Conservation (phyloP, 306 rosid genomes). For the Inga laurina region DNA sequence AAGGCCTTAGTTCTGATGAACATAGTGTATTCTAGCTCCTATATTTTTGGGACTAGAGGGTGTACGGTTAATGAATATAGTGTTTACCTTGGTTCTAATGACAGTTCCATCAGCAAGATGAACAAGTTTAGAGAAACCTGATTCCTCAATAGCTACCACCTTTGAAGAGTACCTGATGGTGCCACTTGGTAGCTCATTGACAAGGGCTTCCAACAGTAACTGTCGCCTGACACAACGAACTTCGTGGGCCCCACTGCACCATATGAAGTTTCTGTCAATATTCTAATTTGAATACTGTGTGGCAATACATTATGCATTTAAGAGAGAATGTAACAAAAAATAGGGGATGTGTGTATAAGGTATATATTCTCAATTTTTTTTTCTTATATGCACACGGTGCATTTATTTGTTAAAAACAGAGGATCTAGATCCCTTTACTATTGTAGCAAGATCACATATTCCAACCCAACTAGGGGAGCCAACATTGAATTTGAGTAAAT, state of each 20-base stretch:
- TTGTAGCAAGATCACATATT: too few species aligned
- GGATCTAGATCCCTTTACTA: neutral
- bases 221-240: conserved; percentile 60
- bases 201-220: conserved; percentile 57
- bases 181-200: conserved; percentile 58
- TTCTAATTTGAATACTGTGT: neutral
- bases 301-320: too few species aligned
- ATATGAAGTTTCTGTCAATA: neutral
- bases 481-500: too few species aligned
- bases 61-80: too few species aligned
- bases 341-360: neutral
- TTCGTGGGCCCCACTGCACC: conserved; percentile 42
- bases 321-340: too few species aligned
- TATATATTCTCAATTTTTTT: neutral
- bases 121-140: conserved; percentile 53
- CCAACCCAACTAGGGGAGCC: too few species aligned
- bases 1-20: too few species aligned
- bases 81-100: conserved; percentile 60
- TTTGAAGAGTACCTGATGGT: too few species aligned
- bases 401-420: neutral
- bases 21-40: neutral
- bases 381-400: neutral
- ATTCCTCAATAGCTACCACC: conserved; percentile 53
- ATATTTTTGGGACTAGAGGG: too few species aligned
- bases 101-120: conserved; percentile 71